Conservation (phyloP, 495 filamentous ascomycete genomes). For the Podospora pseudocomata region DNA sequence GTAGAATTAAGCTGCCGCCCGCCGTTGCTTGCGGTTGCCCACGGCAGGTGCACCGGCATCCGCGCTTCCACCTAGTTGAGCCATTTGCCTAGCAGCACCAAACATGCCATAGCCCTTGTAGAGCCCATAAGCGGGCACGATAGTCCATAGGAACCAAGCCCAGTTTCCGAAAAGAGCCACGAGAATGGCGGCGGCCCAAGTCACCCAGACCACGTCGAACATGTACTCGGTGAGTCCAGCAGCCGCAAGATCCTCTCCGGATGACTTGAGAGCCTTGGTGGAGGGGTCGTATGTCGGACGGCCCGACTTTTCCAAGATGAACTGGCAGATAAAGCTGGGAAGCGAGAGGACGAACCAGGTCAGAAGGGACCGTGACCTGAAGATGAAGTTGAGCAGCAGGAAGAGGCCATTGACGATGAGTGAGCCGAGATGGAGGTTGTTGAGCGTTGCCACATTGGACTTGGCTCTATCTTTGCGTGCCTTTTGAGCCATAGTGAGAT, state of each 20-base stretch:
- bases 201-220: constrained; percentile 95
- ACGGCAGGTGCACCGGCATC: constrained; percentile 32
- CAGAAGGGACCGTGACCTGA: constrained; percentile 62
- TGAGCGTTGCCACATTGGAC: constrained; percentile 68
- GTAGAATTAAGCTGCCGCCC: constrained; percentile 30
- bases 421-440: constrained; percentile 73
- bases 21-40: constrained; percentile 51
- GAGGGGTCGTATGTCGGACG: constrained; percentile 64
- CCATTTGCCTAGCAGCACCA: constrained; percentile 63
- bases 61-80: constrained; percentile 44
- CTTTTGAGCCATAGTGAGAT: constrained; percentile 68
- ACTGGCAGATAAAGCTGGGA: constrained; percentile 74
- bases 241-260: constrained; percentile 86
- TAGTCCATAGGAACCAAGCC: constrained; percentile 70
- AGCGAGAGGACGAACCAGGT: constrained; percentile 68
- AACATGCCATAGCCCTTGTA: constrained; percentile 67
- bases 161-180: constrained; percentile 69
- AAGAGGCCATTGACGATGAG: constrained; percentile 68
- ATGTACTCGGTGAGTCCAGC: constrained; percentile 93
- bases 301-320: constrained; percentile 75
- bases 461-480: constrained; percentile 87
- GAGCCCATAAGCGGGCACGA: constrained; percentile 66
- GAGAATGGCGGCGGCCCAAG: constrained; percentile 64
- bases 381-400: constrained; percentile 64
- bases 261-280: constrained; percentile 63